Conservation (phyloP, 2,329 filamentous ascomycete genomes). For the Pyrenochaeta sp. region DNA sequence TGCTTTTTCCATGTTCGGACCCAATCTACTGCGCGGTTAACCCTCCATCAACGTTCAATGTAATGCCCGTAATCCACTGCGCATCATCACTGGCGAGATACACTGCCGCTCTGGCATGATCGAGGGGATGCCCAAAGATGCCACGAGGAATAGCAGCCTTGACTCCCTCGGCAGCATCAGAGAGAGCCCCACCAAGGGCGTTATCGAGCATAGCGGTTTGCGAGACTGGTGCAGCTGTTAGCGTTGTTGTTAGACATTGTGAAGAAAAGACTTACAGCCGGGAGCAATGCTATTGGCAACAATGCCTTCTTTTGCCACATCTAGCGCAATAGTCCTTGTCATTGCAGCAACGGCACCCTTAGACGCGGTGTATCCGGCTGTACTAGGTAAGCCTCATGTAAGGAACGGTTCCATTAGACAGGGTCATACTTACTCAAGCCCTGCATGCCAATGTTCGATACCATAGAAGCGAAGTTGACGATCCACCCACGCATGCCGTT, state of each 20-base stretch:
- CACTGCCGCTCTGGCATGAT: slow-evolving; percentile 47
- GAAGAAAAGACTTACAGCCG: not conserved
- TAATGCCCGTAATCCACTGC: slow-evolving; percentile 33
- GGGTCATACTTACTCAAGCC: slow-evolving; percentile 41
- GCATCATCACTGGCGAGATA: slow-evolving; percentile 57
- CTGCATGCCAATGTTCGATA: slow-evolving; percentile 29
- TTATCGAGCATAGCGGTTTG: slow-evolving; percentile 44
- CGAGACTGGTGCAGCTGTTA: slow-evolving; percentile 30
- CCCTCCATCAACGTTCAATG: not conserved
- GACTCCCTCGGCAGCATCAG: slow-evolving; percentile 16
- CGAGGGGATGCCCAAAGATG: slow-evolving; percentile 28
- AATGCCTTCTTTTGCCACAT: slow-evolving; percentile 53
- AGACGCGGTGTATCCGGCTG: slow-evolving; percentile 55
- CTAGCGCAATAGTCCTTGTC: slow-evolving; percentile 57
- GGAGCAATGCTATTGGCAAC: slow-evolving; percentile 29
- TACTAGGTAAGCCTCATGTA: not conserved
- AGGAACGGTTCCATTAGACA: not conserved
- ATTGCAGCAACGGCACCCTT: slow-evolving; percentile 59
- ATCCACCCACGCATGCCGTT: slow-evolving; percentile 49
- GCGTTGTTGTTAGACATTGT: not conserved
- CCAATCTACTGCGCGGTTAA: not conserved
- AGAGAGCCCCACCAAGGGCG: slow-evolving; percentile 19
- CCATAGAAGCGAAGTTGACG: slow-evolving; percentile 49
- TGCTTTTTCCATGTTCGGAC: too few species aligned
- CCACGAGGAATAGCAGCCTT: slow-evolving; percentile 28